phyloP scores from a whole-genome alignment of 257 asterid genomes.

The Vinca minor region DNA sequence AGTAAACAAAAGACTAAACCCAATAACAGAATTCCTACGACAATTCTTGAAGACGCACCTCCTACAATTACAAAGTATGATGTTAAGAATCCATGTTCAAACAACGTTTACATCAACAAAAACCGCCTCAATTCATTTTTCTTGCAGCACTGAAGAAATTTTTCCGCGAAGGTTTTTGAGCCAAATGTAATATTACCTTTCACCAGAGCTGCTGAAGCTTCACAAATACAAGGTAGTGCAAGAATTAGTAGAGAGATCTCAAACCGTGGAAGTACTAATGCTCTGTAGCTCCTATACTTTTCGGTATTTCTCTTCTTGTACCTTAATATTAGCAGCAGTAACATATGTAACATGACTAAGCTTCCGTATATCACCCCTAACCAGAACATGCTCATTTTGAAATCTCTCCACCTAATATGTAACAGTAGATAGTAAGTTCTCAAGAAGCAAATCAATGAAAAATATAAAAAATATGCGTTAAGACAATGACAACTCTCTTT shows the following conservation, averaged over 20 bases:
- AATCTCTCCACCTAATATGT: conserved; percentile 78
- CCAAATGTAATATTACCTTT: too few relatives aligned
- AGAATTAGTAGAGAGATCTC: conserved; percentile 71
- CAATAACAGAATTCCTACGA: conserved; percentile 47
- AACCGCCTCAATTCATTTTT: not conserved
- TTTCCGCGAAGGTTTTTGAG: too few relatives aligned
- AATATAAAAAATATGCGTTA: too few relatives aligned
- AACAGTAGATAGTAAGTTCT: conserved; percentile 1
- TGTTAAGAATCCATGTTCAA: not conserved
- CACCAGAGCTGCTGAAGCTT: conserved; percentile 58
- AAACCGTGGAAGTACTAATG: conserved; percentile 63
- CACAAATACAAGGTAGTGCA: conserved; percentile 67
- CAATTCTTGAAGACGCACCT: conserved; percentile 54
- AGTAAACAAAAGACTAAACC: conserved; percentile 56
- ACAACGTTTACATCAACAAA: not conserved
- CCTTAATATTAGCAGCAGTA: conserved; percentile 41
- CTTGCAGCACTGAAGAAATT: not conserved
- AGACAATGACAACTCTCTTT: too few relatives aligned
- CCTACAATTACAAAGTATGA: conserved; percentile 32
- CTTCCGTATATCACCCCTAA: conserved; percentile 53
- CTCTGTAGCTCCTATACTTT: conserved; percentile 47
- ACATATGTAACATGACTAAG: conserved; percentile 46
- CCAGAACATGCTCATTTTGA: conserved; percentile 85
- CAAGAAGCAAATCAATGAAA: too few relatives aligned
- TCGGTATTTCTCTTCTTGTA: conserved; percentile 35